A percentile compares a stretch with the other conserved stretches of the same genome.
phyloP scores from a whole-genome alignment of 164 flowering plant genomes.

The Tetrastigma voinierianum region DNA sequence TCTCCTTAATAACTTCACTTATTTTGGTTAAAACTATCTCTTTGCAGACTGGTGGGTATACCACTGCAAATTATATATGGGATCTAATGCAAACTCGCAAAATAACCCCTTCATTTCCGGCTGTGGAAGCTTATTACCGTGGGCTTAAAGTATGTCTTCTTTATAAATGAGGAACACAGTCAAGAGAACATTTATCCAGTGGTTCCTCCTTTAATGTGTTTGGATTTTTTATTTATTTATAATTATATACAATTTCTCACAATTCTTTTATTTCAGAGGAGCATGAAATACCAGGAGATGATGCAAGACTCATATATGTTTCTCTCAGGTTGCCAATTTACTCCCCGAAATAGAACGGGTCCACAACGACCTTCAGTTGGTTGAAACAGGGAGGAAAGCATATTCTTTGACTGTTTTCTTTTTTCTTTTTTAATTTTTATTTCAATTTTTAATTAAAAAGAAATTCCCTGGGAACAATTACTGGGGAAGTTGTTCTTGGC shows the following conservation, averaged over 20 bases:
- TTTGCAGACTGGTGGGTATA: conserved; percentile 83
- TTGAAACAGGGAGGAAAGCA: no score
- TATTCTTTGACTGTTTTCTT: no score
- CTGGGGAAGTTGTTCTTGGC: no score
- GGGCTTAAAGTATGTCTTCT: no score
- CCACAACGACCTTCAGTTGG: background rate
- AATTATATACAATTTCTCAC: no score
- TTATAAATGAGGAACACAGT: no score
- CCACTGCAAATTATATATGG: conserved; percentile 80
- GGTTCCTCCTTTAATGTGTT: background rate
- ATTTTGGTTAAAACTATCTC: conserved; percentile 6
- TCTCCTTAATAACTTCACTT: background rate
- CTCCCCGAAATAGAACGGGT: conserved; percentile 38
- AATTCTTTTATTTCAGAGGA: conserved; percentile 40
- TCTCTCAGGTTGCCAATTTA: conserved; percentile 43
- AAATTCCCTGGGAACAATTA: no score
- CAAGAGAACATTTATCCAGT: no score
- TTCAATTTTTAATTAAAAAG: no score
- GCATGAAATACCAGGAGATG: conserved; percentile 80
- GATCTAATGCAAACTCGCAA: conserved; percentile 82
- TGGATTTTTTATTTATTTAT: background rate
- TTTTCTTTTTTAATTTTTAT: no score
- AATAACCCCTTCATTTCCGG: conserved; percentile 47
- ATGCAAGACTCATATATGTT: conserved; percentile 66
- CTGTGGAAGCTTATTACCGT: no score